Evolutionary conservation across 257 asterid genomes (phyloP).

Genomic region (Solanum stenotomum): DNA sequence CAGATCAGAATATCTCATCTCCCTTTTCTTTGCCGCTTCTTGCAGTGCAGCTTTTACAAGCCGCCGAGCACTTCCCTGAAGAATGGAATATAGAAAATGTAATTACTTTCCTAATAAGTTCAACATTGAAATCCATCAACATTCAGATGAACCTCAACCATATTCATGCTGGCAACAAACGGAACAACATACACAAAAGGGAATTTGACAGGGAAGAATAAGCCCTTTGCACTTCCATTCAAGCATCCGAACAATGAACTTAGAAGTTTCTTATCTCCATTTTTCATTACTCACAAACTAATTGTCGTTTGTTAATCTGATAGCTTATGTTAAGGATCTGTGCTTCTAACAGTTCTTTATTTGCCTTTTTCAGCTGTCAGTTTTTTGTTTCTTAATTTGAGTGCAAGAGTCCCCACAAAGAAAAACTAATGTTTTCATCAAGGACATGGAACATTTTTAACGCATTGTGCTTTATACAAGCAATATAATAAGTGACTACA

Average conservation of each 20-base stretch:
- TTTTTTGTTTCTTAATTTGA: too few relatives aligned
- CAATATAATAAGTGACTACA: neutral
- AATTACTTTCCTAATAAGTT: neutral
- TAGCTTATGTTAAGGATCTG: neutral
- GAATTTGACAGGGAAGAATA: neutral
- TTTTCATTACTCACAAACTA: neutral
- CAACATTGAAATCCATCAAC: neutral
- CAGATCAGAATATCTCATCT: slow-evolving; percentile 45
- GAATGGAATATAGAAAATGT: neutral
- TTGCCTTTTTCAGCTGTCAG: too few relatives aligned
- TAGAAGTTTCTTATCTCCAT: neutral
- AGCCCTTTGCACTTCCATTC: neutral
- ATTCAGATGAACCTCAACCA: neutral
- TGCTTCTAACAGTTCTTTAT: too few relatives aligned
- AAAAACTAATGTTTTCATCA: too few relatives aligned
- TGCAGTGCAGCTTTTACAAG: slow-evolving; percentile 39
- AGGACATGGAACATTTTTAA: neutral
- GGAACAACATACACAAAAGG: neutral
- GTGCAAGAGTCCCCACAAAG: too few relatives aligned
- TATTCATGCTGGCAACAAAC: neutral
- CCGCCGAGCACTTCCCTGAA: slow-evolving; percentile 42
- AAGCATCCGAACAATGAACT: neutral
- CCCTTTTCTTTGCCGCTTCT: slow-evolving; percentile 53
- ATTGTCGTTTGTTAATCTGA: neutral
- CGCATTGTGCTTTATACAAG: neutral